A percentile compares a stretch with the other conserved stretches of the same genome.
Evolutionary conservation across 139 green algal genomes (phyloP).

Genomic region (Chlorella sp.): DNA sequence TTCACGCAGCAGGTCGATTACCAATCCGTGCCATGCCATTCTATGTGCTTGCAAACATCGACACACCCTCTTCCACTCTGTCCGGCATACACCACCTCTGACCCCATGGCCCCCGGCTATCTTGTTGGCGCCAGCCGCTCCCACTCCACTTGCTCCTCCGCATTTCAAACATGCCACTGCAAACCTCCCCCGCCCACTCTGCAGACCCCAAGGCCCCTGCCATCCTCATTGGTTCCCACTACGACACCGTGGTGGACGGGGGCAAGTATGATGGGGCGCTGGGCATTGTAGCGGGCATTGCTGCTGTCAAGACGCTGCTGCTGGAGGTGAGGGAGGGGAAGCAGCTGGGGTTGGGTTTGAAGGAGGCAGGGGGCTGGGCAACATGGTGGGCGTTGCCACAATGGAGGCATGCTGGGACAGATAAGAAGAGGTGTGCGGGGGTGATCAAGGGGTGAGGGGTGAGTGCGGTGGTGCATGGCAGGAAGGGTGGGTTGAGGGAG

Average conservation of each 20-base stretch:
- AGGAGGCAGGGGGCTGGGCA: too few relatives aligned
- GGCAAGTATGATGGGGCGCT: constrained; percentile 91
- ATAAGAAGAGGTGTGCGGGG: background rate
- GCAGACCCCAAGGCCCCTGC: constrained; percentile 38
- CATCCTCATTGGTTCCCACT: constrained; percentile 89
- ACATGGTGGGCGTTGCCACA: too few relatives aligned
- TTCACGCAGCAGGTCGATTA: too few relatives aligned
- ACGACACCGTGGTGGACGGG: constrained; percentile 93
- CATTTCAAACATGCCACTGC: background rate
- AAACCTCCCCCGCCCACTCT: background rate
- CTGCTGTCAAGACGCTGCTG: constrained; percentile 77
- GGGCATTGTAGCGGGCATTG: constrained; percentile 85
- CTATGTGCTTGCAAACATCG: background rate
- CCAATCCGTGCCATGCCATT: too few relatives aligned
- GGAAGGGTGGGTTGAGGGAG: too few relatives aligned
- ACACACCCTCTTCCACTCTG: background rate
- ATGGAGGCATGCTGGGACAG: background rate
- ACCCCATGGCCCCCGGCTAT: too few relatives aligned
- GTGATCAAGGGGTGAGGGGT: too few relatives aligned
- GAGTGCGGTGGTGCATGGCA: too few relatives aligned
- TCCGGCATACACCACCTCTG: background rate
- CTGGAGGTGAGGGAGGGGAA: constrained; percentile 42
- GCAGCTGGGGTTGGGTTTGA: background rate
- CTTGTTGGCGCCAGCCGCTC: too few relatives aligned
- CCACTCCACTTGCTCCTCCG: background rate